Conservation (phyloP, 78 protist genomes). For the Dictyostelium brefeldianum region DNA sequence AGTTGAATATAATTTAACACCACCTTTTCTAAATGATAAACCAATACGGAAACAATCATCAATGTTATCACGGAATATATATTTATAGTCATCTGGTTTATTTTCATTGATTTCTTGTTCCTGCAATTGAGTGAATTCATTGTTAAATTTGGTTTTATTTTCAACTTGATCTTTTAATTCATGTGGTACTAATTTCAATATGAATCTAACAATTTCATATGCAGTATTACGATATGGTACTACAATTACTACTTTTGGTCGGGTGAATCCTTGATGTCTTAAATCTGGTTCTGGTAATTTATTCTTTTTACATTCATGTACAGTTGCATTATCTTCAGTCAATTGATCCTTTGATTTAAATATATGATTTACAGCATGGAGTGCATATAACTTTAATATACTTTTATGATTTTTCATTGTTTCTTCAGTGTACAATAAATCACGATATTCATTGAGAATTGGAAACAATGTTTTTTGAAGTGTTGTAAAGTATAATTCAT, state of each 20-base stretch:
- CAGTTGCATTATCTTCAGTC: conserved; percentile 28
- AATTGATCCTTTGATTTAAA: conserved; percentile 67
- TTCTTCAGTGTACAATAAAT: conserved; percentile 54
- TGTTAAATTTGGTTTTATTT: conserved; percentile 31
- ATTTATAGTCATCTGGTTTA: conserved; percentile 78
- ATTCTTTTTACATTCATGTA: conserved; percentile 3
- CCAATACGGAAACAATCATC: conserved; percentile 89
- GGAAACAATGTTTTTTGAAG: conserved; percentile 61
- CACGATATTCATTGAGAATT: conserved; percentile 64
- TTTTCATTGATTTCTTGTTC: conserved; percentile 6
- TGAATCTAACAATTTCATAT: conserved; percentile 48
- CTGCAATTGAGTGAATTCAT: conserved; percentile 29
- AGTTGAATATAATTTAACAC: conserved; percentile 62
- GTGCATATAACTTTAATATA: conserved; percentile 47
- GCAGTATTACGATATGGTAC: conserved; percentile 78
- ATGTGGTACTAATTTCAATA: conserved; percentile 73
- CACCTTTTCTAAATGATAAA: conserved; percentile 50
- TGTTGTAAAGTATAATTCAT: conserved; percentile 56
- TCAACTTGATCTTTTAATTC: conserved; percentile 20
- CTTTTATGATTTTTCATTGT: conserved; percentile 52
- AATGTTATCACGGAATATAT: conserved; percentile 83
- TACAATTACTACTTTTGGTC: conserved; percentile 73
- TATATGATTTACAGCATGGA: conserved; percentile 80
- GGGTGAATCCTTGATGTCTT: conserved; percentile 81
- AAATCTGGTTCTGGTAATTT: conserved; percentile 35